phyloP scores from a whole-genome alignment of 2,329 filamentous ascomycete species.

The Grosmannia serpens region DNA sequence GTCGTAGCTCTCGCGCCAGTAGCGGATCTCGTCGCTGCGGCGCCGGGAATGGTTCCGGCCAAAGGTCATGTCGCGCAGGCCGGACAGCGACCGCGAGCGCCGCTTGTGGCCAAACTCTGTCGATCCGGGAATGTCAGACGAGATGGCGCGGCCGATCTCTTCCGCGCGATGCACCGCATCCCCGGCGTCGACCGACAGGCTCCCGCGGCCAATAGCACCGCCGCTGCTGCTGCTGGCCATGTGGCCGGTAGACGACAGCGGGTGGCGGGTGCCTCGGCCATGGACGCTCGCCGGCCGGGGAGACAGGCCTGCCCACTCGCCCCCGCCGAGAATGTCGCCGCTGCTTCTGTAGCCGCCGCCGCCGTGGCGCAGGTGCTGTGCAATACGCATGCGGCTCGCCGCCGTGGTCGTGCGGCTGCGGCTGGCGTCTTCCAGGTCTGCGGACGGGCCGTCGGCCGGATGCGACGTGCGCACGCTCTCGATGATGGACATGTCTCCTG shows the following conservation, averaged over 20 bases:
- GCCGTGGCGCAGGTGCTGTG: conserved; percentile 20
- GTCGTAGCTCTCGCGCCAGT: conserved; percentile 51
- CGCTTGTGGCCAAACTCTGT: conserved; percentile 30
- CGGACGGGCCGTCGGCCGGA: conserved; percentile 28
- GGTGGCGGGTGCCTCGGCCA: conserved; percentile 33
- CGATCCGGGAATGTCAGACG: conserved; percentile 31
- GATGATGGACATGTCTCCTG: conserved; percentile 41
- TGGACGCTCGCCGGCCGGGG: conserved; percentile 52
- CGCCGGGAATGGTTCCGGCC: conserved; percentile 28
- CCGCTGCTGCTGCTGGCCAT: background rate
- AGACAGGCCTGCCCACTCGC: conserved; percentile 40
- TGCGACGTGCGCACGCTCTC: conserved; percentile 43
- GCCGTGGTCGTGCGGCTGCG: conserved; percentile 27
- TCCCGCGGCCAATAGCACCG: background rate
- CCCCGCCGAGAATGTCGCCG: conserved; percentile 22
- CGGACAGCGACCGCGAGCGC: conserved; percentile 48
- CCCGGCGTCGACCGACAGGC: background rate
- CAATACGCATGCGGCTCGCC: conserved; percentile 26
- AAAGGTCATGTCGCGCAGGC: conserved; percentile 31
- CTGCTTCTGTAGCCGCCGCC: conserved; percentile 9
- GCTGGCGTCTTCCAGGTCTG: conserved; percentile 2
- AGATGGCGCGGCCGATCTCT: conserved; percentile 53
- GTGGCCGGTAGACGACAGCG: conserved; percentile 11
- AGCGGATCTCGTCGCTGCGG: conserved; percentile 52
- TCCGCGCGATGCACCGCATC: conserved; percentile 26